Conservation (phyloP, 1,139 yeast species). For the Magnusiomyces clavatus region DNA sequence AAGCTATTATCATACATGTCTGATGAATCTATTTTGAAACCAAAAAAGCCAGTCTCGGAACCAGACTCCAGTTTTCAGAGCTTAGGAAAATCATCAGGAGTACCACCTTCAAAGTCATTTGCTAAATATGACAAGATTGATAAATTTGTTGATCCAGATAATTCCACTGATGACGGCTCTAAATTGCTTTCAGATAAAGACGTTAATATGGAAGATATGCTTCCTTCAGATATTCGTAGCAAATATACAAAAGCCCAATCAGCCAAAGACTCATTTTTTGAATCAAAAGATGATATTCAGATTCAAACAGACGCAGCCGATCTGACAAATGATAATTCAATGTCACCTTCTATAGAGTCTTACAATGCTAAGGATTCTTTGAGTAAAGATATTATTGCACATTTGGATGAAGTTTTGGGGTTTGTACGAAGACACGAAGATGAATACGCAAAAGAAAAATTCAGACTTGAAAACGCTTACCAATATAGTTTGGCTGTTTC, state of each 20-base stretch:
- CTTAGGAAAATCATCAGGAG: background rate
- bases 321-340: too few relatives aligned
- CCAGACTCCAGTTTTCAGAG: too few relatives aligned
- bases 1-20: constrained; percentile 16
- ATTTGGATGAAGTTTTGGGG: constrained; percentile 37
- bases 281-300: too few relatives aligned
- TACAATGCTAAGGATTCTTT: constrained; percentile 1
- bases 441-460: constrained; percentile 37
- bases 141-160: background rate
- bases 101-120: background rate
- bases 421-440: constrained; percentile 39
- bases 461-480: constrained; percentile 45
- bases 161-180: constrained; percentile 10
- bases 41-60: too few relatives aligned
- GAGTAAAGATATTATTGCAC: constrained; percentile 15
- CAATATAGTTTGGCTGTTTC: constrained; percentile 42
- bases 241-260: background rate
- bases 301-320: background rate
- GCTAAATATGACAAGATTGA: background rate
- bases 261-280: too few relatives aligned
- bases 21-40: constrained; percentile 9
- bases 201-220: constrained; percentile 16
- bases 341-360: background rate
- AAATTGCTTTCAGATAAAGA: constrained; percentile 9
- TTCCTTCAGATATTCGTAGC: constrained; percentile 13